These are phyloP conservation scores for Saturnispora halmiae DNA, from an alignment of 805 yeast genomes.

Conservation along the genomic window DNA sequence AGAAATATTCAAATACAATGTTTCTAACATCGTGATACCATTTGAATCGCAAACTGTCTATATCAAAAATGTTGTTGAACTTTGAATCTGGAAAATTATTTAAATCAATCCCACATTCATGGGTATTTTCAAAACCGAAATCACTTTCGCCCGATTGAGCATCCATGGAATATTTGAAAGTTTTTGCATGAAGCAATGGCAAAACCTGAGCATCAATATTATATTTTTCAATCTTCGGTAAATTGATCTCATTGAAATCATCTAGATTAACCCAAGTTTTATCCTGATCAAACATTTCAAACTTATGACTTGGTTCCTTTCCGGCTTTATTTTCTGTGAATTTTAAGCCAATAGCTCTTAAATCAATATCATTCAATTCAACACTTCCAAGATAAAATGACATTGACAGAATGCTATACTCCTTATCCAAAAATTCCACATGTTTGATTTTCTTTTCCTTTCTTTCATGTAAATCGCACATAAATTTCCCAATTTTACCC, in stretches of 20 bases:
- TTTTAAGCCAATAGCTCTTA: conserved; percentile 44
- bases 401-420: conserved; percentile 46
- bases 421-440: conserved; percentile 40
- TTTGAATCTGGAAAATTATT: conserved; percentile 19
- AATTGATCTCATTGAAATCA: conserved; percentile 53
- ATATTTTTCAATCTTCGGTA: conserved; percentile 30
- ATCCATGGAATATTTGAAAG: conserved; percentile 60
- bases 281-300: conserved; percentile 43
- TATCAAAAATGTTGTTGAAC: conserved; percentile 60
- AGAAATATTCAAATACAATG: conserved; percentile 49
- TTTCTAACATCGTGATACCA: conserved; percentile 73
- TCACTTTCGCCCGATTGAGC: conserved; percentile 26
- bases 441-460: conserved; percentile 39
- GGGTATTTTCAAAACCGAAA: conserved; percentile 48
- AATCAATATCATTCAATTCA: conserved; percentile 45
- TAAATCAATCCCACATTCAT: conserved; percentile 50
- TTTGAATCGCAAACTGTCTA: conserved; percentile 63
- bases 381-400: conserved; percentile 55
- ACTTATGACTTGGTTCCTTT: conserved; percentile 6
- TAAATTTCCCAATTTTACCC: conserved; percentile 44
- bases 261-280: conserved; percentile 50
- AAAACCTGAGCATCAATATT: conserved; percentile 37
- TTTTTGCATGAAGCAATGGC: conserved; percentile 63
- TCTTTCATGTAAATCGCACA: conserved; percentile 55
- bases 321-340: conserved; percentile 23